Evolutionary conservation across 768 basidiomycete genomes (phyloP), one percentile per base, ranked within the genome.

Genomic region (Boletus eberwhitei): DNA sequence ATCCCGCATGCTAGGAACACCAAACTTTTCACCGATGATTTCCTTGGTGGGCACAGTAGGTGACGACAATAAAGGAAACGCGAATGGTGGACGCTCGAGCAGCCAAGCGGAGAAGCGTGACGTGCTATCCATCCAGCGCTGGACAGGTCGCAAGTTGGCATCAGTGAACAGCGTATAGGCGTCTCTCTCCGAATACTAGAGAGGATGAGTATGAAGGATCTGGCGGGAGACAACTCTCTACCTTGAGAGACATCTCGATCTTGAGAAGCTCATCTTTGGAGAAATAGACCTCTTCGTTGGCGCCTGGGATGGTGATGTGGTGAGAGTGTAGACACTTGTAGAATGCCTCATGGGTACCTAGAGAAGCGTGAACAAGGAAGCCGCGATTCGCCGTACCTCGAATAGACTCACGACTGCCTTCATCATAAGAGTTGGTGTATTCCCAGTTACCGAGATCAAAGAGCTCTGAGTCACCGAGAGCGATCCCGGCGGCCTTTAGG

Each of bases 241-340:
- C 94, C 82, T 98, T 99, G 69, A 86, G 77, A 38, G 92, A 93
- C 59, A 86, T 79, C 67, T 98, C 97, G 40, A 98, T 84, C 59
- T 89, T 85, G 58, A 99, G 66, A 29, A 87, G 74, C 69, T 99
- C 97, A 54, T 81, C 84, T 54, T 86, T 72, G 8, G 75, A 69
- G 63, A 99, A 88, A 9, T 66, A 59, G 41, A 88, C 66, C 14
- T 72, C 68, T 41, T 75, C 67, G 13, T 77, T 59, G 8, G 70
- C 74, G 3, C 69, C 68, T 0, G 85, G 82, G 31, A 88, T 73
- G 7, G 68, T 59, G 31, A 97, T 64, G 2, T 72, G 75, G 54
- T 93, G 90, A 3, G 76, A 61, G 26, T 70, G 73, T 49, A 79
- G 81, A 5, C 90, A 90, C 62, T 80, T 82, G 70, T 86, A 90